These are phyloP conservation scores for Medicago arabica DNA, from an alignment of 306 rosid genomes.

Conservation along the genomic window DNA sequence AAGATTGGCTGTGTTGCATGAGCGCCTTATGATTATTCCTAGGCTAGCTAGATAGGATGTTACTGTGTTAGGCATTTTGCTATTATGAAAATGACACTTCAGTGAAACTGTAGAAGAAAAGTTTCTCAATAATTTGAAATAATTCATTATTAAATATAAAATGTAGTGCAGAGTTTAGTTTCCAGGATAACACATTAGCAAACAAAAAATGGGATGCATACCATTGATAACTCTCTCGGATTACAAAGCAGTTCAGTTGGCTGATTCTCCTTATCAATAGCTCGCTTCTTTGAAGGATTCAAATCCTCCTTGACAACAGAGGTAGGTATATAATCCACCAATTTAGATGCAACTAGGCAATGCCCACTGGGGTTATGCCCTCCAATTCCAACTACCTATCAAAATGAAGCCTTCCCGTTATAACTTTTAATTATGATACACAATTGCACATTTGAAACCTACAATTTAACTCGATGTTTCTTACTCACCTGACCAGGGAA, in stretches of 20 bases:
- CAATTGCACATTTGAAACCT: slow-evolving; percentile 27
- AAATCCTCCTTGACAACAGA: slow-evolving; percentile 49
- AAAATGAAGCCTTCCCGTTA: slow-evolving; percentile 41
- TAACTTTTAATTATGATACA: slow-evolving; percentile 26
- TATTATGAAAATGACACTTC: slow-evolving; percentile 7
- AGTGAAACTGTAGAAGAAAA: slow-evolving; percentile 26
- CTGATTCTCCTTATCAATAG: slow-evolving; percentile 64
- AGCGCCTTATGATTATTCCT: slow-evolving; percentile 9
- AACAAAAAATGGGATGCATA: slow-evolving; percentile 37
- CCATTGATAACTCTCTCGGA: slow-evolving; percentile 74
- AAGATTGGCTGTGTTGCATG: slow-evolving; percentile 1
- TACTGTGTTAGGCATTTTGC: slow-evolving; percentile 1
- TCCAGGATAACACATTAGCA: slow-evolving; percentile 28
- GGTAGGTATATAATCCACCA: slow-evolving; percentile 71
- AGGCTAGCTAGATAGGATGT: slow-evolving; percentile 31
- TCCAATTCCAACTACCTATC: slow-evolving; percentile 85
- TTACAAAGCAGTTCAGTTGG: slow-evolving; percentile 45
- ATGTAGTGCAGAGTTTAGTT: slow-evolving; percentile 13
- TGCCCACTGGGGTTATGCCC: slow-evolving; percentile 99
- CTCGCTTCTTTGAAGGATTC: slow-evolving; percentile 80
- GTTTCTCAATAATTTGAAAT: background rate
- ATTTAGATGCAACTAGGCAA: slow-evolving; percentile 84
- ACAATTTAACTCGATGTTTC: slow-evolving; percentile 24
- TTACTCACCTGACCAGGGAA: slow-evolving; percentile 94
- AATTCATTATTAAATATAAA: slow-evolving; percentile 7